These are phyloP conservation scores for Mycena vitilis DNA, from an alignment of 768 basidiomycete genomes.

Conservation along the genomic window DNA sequence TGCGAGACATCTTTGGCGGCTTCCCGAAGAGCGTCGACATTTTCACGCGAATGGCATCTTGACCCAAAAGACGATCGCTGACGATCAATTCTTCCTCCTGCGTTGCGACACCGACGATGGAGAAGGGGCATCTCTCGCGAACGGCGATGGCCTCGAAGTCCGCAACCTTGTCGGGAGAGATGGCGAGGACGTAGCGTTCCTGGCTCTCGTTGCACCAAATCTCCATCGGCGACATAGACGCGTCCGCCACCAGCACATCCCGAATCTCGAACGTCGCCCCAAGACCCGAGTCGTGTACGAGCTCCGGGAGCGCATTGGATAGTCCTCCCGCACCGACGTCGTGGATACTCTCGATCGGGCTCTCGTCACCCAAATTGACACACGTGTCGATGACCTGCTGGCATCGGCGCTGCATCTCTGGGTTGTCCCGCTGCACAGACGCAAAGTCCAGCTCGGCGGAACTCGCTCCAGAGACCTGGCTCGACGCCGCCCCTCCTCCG, in stretches of 20 bases:
- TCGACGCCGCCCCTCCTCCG: slow-evolving; percentile 96
- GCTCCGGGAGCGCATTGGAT: slow-evolving; percentile 95
- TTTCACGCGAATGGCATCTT: slow-evolving; percentile 86
- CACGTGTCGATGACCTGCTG: slow-evolving; percentile 98
- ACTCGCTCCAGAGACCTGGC: slow-evolving; percentile 90
- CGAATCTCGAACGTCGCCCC: slow-evolving; percentile 95
- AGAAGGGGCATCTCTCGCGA: slow-evolving; percentile 94
- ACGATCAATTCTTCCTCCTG: slow-evolving; percentile 85
- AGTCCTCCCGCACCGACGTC: slow-evolving; percentile 98
- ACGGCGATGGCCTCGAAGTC: slow-evolving; percentile 82
- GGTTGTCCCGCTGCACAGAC: slow-evolving; percentile 96
- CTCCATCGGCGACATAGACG: slow-evolving; percentile 98
- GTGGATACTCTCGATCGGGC: slow-evolving; percentile 95
- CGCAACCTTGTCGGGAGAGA: slow-evolving; percentile 70
- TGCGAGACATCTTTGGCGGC: slow-evolving; percentile 89
- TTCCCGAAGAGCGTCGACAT: slow-evolving; percentile 99
- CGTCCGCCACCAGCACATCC: slow-evolving; percentile 91
- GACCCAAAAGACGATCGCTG: slow-evolving; percentile 83
- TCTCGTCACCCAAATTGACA: slow-evolving; percentile 64
- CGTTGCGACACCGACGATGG: slow-evolving; percentile 91
- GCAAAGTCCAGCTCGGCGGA: slow-evolving; percentile 97
- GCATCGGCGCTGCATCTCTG: slow-evolving; percentile 97
- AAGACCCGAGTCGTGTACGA: slow-evolving; percentile 95
- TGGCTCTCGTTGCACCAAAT: slow-evolving; percentile 99
- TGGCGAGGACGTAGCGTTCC: slow-evolving; percentile 96